A percentile compares a stretch with the other conserved stretches of the same genome.
Evolutionary conservation across 805 yeast genomes (phyloP).

Genomic region (Candida parachauliodes): DNA sequence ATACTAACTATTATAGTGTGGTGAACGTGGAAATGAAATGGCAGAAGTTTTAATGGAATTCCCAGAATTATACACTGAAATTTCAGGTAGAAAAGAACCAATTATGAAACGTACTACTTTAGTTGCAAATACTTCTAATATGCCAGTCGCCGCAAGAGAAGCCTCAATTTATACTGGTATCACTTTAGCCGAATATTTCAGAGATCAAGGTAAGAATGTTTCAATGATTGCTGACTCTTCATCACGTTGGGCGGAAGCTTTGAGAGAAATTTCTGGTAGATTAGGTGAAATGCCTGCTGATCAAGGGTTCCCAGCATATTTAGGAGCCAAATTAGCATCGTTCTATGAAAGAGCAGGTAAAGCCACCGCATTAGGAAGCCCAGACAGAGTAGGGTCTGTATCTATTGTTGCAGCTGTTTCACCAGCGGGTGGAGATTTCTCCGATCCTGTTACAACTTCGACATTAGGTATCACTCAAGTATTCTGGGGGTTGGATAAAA

Average conservation of each 20-base stretch:
- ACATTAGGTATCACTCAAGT: conserved; percentile 99
- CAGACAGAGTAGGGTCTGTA: conserved; percentile 94
- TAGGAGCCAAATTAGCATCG: conserved; percentile 98
- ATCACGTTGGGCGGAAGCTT: conserved; percentile 99
- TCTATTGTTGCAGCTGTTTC: conserved; percentile 99
- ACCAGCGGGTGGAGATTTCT: conserved; percentile 99
- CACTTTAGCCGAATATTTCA: conserved; percentile 96
- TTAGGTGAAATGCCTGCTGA: conserved; percentile 99
- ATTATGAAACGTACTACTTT: conserved; percentile 99
- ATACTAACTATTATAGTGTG: no score
- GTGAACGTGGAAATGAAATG: conserved; percentile 99
- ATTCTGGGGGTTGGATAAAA: conserved; percentile 99
- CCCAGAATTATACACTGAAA: conserved; percentile 93
- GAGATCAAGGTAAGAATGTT: conserved; percentile 99
- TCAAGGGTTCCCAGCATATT: conserved; percentile 99
- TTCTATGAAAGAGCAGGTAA: conserved; percentile 99
- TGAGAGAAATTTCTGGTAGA: conserved; percentile 99
- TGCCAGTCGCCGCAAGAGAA: conserved; percentile 99
- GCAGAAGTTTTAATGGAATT: conserved; percentile 99
- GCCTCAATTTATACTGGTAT: conserved; percentile 99
- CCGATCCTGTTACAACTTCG: conserved; percentile 98
- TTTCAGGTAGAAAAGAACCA: conserved; percentile 92
- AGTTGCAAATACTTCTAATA: conserved; percentile 97
- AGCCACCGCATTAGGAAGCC: conserved; percentile 92
- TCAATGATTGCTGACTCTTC: conserved; percentile 99